Evolutionary conservation across 441 rosid species (phyloP).

Genomic region (Brassica balearica): DNA sequence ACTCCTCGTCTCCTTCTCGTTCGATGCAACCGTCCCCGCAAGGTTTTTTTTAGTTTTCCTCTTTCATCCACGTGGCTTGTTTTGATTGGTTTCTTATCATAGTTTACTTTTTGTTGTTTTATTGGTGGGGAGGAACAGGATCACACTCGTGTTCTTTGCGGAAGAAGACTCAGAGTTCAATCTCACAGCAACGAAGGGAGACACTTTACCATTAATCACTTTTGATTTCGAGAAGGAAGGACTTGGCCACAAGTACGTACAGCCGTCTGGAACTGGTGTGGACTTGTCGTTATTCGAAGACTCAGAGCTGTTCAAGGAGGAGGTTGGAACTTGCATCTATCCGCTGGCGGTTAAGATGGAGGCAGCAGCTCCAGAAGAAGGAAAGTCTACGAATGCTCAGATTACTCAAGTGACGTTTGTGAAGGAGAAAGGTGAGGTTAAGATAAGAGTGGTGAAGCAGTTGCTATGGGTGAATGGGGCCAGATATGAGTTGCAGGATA

Average conservation of each 20-base stretch:
- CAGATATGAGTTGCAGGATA: slow-evolving; percentile 74
- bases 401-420: slow-evolving; percentile 62
- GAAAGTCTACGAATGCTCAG: slow-evolving; percentile 43
- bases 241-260: slow-evolving; percentile 81
- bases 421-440: slow-evolving; percentile 40
- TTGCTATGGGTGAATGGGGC: slow-evolving; percentile 22
- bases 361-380: slow-evolving; percentile 46
- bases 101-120: neutral
- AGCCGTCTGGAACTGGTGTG: slow-evolving; percentile 79
- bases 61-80: neutral
- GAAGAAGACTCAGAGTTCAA: slow-evolving; percentile 63
- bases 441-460: slow-evolving; percentile 19
- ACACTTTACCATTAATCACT: slow-evolving; percentile 61
- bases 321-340: slow-evolving; percentile 46
- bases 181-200: slow-evolving; percentile 62
- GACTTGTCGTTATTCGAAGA: slow-evolving; percentile 68
- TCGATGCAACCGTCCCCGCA: slow-evolving; percentile 79
- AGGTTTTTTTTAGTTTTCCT: slow-evolving; percentile 47
- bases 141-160: slow-evolving; percentile 78
- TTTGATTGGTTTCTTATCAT: neutral
- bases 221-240: slow-evolving; percentile 56
- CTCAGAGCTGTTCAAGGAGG: slow-evolving; percentile 53
- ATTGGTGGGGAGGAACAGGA: slow-evolving; percentile 48
- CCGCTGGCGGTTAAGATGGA: slow-evolving; percentile 81
- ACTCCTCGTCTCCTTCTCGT: slow-evolving; percentile 71